These are phyloP conservation scores for Hanseniaspora guilliermondii DNA, from an alignment of 805 yeast species.

Conservation along the genomic window DNA sequence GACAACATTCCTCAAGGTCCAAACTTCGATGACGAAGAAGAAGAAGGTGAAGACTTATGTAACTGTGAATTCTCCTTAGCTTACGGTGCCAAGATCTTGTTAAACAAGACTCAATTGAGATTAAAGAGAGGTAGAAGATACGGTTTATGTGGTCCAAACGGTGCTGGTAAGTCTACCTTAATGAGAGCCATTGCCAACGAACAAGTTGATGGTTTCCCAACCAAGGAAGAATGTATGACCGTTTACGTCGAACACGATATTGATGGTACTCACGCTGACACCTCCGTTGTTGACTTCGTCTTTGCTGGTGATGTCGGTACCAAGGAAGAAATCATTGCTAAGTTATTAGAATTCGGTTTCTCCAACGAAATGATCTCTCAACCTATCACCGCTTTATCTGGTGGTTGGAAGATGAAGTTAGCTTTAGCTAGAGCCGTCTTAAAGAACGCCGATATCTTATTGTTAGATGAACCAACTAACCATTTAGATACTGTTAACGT, in stretches of 20 bases:
- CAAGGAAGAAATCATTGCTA: constrained; percentile 54
- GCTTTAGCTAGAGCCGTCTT: constrained; percentile 98
- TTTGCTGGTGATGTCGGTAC: constrained; percentile 61
- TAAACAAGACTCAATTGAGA: constrained; percentile 98
- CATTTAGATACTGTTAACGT: constrained; percentile 99
- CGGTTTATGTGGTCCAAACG: constrained; percentile 99
- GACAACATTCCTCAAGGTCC: constrained; percentile 98
- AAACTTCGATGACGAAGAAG: constrained; percentile 89
- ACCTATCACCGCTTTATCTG: constrained; percentile 95
- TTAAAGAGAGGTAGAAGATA: constrained; percentile 98
- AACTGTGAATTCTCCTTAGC: constrained; percentile 99
- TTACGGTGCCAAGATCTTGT: constrained; percentile 99
- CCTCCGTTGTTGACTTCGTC: constrained; percentile 87
- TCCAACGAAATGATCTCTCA: constrained; percentile 79
- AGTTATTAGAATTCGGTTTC: constrained; percentile 86
- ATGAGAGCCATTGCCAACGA: constrained; percentile 97
- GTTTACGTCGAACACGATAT: constrained; percentile 99
- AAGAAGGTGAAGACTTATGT: constrained; percentile 99
- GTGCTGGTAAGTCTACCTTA: constrained; percentile 99
- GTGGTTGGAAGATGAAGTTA: constrained; percentile 99
- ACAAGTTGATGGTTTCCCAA: constrained; percentile 99
- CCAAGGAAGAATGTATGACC: constrained; percentile 97
- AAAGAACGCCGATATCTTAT: constrained; percentile 93
- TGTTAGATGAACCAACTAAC: constrained; percentile 99
- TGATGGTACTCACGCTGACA: constrained; percentile 95